A percentile compares a stretch with the other conserved stretches of the same genome.
Conservation (phyloP, 495 filamentous ascomycete genomes). For the Patellaria atrata region DNA sequence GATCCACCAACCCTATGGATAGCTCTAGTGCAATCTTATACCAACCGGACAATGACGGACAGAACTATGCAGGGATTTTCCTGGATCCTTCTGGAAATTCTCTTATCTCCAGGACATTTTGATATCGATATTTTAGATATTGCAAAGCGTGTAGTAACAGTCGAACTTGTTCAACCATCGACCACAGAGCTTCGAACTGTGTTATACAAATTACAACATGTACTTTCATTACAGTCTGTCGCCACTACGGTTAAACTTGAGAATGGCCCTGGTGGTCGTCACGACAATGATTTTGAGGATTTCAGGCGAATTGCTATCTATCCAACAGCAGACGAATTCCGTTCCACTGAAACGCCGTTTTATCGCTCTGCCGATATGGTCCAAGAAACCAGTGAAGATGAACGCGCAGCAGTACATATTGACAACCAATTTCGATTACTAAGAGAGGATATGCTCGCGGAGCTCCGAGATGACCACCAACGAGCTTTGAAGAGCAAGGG, state of each 20-base stretch:
- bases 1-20: slow-evolving; percentile 51
- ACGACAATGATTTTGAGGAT: slow-evolving; percentile 61
- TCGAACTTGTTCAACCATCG: slow-evolving; percentile 7
- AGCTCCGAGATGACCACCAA: slow-evolving; percentile 42
- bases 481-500: slow-evolving; percentile 2
- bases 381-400: slow-evolving; percentile 20
- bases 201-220: slow-evolving; percentile 31
- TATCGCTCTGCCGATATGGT: slow-evolving; percentile 36
- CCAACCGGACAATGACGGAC: slow-evolving; percentile 25
- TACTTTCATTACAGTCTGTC: slow-evolving; percentile 22
- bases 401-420: slow-evolving; percentile 38
- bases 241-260: slow-evolving; percentile 1
- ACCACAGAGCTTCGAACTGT: slow-evolving; percentile 6
- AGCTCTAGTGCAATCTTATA: slow-evolving; percentile 34
- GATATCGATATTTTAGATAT: too few relatives aligned
- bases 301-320: slow-evolving; percentile 49
- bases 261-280: slow-evolving; percentile 48
- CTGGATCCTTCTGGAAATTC: slow-evolving; percentile 45
- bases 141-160: slow-evolving; percentile 3
- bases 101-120: slow-evolving; percentile 37
- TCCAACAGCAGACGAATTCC: slow-evolving; percentile 57
- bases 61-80: slow-evolving; percentile 34
- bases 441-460: slow-evolving; percentile 58
- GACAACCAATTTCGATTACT: slow-evolving; percentile 72
- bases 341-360: slow-evolving; percentile 42